Evolutionary conservation across 2,329 filamentous ascomycete genomes (phyloP), one percentile per base, ranked within the genome.

Genomic region (Arthrobotrys megalospora): DNA sequence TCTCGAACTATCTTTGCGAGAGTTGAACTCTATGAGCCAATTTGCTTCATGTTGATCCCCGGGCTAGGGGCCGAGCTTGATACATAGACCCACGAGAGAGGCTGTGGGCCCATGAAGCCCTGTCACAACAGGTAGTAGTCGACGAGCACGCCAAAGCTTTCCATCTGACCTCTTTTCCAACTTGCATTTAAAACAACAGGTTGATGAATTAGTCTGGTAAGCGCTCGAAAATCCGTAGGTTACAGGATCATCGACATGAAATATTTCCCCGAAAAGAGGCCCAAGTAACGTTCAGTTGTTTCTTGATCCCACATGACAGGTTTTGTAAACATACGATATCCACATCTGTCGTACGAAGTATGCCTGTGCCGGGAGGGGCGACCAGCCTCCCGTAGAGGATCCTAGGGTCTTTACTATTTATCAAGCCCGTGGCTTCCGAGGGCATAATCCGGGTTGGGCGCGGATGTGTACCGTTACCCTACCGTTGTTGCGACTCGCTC

Each of bases 391-490:
- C 62, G 50, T 41, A 34, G 50, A 45, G 19, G 28, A 36, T 36
- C 14, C 50, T 47, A 68, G 50, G 34, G 7, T 43, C 19, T 32
- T 34, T 28, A 28, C 24, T 28, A n/a, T 28, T 28, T 53, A 58
- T 41, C 21, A n/a, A 58, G 47, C 41, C 38, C 36, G 66, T 24
- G 62, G 41, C 69, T 52, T 65, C 69, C 60, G 60, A 73, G 69
- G 64, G 41, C 12, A 58, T 21, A n/a, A 43, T 60, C 36, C 36
- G 36, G 55, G 36, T 60, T 34, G 36, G 24, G 36, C 12, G 36
- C 36, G 34, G 41, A 16, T 16, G 12, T 14, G 10, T 45, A 16
- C 41, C 41, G n/a, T 45, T 16, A 16, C 41, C 6, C 5, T 19
- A 16, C 55, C 55, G 55, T 43, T 28, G 12, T 28, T n/a, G 7